Evolutionary conservation across 2,329 filamentous ascomycete species (phyloP), one percentile per base, ranked within the genome.

Genomic region (Xylaria sp.): DNA sequence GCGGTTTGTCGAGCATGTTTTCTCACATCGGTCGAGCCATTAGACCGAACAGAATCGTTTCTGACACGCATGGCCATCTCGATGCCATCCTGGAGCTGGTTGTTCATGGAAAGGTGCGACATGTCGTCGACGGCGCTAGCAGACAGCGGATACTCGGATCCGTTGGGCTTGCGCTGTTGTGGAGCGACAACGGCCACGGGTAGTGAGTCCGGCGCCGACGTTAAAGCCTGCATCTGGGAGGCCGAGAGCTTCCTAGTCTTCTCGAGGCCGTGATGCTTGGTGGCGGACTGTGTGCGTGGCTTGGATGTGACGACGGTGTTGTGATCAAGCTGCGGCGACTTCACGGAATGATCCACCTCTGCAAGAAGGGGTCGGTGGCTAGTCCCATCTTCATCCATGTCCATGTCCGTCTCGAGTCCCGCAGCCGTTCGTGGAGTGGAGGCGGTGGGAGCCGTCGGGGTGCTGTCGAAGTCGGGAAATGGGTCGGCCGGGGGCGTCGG

Each of bases 141-240:
- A 71, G 77, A 83, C 70, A 75, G 76, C 69, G 77, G 79, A 71
- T 74, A 81, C 69, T 77, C 79, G 70, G 61, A 77, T 62, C 67
- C 80, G 76, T 73, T 80, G 77, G 71, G 79, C 73, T 76, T 72
- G 68, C 66, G 74, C 53, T 66, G 73, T 11, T 58, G 75, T 28
- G 65, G 61, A 6, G 78, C 76, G 2, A 84, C 78, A 15, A 84
- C 77, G 1, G 85, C 85, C 0, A 90, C 77, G 13, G 88, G 88
- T 1, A 90, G 79, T 0, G 88, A 89, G 33, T 88, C 86, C 6
- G 87, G 87, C 1, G 85, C 83, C 33, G 83, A 84, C 15, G 86
- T 84, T 67, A 90, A 78, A 67, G 87, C 85, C 62, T 88, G 84
- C 75, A 90, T 88, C 73, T 89, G 86, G 44, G 82, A 85, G 7